Conservation (phyloP, 2,329 filamentous ascomycete species). For the Torrubiella hemipterigena region DNA sequence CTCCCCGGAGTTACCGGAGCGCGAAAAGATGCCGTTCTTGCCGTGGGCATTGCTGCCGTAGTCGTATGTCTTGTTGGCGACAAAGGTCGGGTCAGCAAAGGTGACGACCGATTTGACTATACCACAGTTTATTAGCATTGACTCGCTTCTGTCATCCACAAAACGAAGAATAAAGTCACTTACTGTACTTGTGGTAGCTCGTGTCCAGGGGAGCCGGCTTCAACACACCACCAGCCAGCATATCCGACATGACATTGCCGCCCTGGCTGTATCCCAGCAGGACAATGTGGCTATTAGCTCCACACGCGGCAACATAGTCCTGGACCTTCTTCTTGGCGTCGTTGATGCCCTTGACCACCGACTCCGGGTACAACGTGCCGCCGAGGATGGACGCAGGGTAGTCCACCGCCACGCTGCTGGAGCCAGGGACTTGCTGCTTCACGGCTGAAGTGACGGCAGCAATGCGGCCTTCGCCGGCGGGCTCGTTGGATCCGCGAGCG, state of each 20-base stretch:
- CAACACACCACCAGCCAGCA: slow-evolving; percentile 5
- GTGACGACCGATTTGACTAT: slow-evolving; percentile 6
- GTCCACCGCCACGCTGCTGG: slow-evolving; percentile 6
- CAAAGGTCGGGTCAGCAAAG: slow-evolving; percentile 8
- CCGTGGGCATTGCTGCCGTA: neutral
- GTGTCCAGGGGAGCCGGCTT: slow-evolving; percentile 7
- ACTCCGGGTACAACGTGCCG: slow-evolving; percentile 4
- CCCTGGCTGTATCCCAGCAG: slow-evolving; percentile 7
- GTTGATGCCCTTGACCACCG: slow-evolving; percentile 5
- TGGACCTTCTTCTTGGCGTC: slow-evolving; percentile 6
- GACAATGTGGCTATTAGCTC: slow-evolving; percentile 4
- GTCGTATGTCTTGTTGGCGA: slow-evolving; percentile 4
- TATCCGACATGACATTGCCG: slow-evolving; percentile 8
- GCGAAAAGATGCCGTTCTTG: neutral
- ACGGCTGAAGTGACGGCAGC: slow-evolving; percentile 3
- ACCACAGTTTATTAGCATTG: no score
- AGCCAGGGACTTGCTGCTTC: slow-evolving; percentile 4
- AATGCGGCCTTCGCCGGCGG: slow-evolving; percentile 4
- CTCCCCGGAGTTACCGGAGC: no score
- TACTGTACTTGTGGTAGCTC: slow-evolving; percentile 6
- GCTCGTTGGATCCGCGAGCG: slow-evolving; percentile 6
- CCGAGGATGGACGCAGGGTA: slow-evolving; percentile 5
- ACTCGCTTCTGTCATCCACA: no score
- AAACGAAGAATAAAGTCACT: slow-evolving; percentile 1
- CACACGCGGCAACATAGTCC: slow-evolving; percentile 6